Percentiles rank a stretch among this genome's conserved stretches.
These are phyloP conservation scores for Phytophthora agathidicida DNA, from an alignment of 352 stramenopile genomes.

Conservation along the genomic window DNA sequence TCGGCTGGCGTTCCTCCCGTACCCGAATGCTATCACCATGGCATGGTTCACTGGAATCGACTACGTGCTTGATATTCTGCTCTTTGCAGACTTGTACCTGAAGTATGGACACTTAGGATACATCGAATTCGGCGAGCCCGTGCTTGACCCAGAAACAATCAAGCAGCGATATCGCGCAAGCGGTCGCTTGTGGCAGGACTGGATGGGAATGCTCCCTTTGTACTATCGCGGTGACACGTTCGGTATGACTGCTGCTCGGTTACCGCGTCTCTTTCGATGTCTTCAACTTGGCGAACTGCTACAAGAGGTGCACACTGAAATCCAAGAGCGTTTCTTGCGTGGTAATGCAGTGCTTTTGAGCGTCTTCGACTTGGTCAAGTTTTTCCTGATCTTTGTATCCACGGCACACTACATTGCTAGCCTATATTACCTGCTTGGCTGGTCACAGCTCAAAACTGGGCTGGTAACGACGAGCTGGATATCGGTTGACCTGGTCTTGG, in stretches of 20 bases:
- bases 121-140: constrained; percentile 44
- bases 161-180: constrained; percentile 33
- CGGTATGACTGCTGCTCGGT: constrained; percentile 41
- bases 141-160: constrained; percentile 46
- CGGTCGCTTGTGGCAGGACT: constrained; percentile 41
- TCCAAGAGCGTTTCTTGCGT: constrained; percentile 57
- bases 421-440: constrained; percentile 56
- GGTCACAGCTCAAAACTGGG: constrained; percentile 39
- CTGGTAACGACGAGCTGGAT: constrained; percentile 58
- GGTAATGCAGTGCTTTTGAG: constrained; percentile 48
- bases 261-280: constrained; percentile 51
- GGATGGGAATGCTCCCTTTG: constrained; percentile 44
- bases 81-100: constrained; percentile 45
- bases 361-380: constrained; percentile 58
- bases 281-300: constrained; percentile 46
- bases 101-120: constrained; percentile 52
- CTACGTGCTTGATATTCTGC: constrained; percentile 41
- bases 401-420: constrained; percentile 60
- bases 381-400: constrained; percentile 65
- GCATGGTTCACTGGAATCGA: constrained; percentile 43
- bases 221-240: constrained; percentile 45
- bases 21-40: constrained; percentile 32
- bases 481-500: constrained; percentile 56
- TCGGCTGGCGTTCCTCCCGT: constrained; percentile 49
- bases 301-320: constrained; percentile 48